Evolutionary conservation across 2,329 filamentous ascomycete genomes (phyloP).

Genomic region (Graphilbum sp.): DNA sequence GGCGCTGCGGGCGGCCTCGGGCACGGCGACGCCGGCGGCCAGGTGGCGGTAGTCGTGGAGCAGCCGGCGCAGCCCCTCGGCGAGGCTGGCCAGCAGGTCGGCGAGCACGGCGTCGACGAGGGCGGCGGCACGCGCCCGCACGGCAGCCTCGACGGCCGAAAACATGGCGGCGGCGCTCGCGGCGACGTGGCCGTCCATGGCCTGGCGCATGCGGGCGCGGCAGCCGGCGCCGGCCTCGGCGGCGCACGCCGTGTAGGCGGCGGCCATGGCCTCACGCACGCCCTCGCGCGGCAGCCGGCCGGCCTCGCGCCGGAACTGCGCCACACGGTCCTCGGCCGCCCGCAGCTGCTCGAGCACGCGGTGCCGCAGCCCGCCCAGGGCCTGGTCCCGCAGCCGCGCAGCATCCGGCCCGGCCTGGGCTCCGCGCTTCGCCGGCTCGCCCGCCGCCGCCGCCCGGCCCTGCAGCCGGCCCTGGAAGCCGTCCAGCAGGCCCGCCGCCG

Average conservation of each 20-base stretch:
- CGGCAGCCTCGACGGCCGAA: constrained; percentile 18
- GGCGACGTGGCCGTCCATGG: constrained; percentile 29
- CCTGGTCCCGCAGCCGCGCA: constrained; percentile 1
- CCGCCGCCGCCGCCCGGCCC: constrained; percentile 8
- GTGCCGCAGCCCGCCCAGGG: too few relatives aligned
- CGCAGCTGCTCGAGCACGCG: too few relatives aligned
- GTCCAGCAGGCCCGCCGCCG: constrained; percentile 7
- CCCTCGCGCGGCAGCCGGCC: constrained; percentile 36
- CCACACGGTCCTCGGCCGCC: too few relatives aligned
- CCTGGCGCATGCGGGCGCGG: constrained; percentile 33
- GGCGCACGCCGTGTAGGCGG: constrained; percentile 27
- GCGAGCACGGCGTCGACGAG: constrained; percentile 16
- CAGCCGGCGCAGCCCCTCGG: constrained; percentile 33
- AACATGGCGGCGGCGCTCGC: constrained; percentile 30
- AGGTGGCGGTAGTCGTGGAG: constrained; percentile 34
- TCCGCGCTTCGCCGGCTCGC: too few relatives aligned
- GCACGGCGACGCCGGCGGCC: constrained; percentile 21
- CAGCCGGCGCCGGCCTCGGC: constrained; percentile 26
- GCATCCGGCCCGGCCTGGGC: too few relatives aligned
- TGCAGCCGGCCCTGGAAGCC: constrained; percentile 13
- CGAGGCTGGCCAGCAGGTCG: constrained; percentile 29
- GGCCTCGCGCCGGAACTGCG: constrained; percentile 26
- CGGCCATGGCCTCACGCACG: constrained; percentile 26
- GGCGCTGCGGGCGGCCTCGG: constrained; percentile 4
- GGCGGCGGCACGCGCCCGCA: too few relatives aligned